phyloP scores from a whole-genome alignment of 306 rosid species.

The Styphnolobium japonicum region DNA sequence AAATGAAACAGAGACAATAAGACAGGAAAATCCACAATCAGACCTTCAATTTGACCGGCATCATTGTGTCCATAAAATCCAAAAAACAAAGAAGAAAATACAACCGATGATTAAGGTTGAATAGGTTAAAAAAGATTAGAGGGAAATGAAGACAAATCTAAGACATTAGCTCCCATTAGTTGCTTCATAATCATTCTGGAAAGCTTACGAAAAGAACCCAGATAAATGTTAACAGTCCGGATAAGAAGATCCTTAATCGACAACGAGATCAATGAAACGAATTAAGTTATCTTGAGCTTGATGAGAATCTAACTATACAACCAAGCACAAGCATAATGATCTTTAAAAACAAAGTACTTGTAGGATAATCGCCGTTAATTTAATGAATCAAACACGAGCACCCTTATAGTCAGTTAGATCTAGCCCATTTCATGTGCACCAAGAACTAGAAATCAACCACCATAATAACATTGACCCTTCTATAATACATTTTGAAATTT shows the following conservation, averaged over 20 bases:
- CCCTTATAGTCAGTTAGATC: slow-evolving; percentile 6
- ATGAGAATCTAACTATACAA: not conserved
- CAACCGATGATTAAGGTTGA: not conserved
- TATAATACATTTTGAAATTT: too few relatives aligned
- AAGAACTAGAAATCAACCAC: too few relatives aligned
- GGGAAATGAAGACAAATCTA: not conserved
- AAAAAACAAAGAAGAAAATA: too few relatives aligned
- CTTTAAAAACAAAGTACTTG: not conserved
- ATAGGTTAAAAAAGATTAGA: not conserved
- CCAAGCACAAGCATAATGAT: not conserved
- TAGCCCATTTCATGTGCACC: not conserved
- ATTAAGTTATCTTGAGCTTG: not conserved
- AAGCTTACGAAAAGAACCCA: not conserved
- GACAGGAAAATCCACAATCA: too few relatives aligned
- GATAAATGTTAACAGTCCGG: not conserved
- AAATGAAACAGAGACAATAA: too few relatives aligned
- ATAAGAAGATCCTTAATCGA: slow-evolving; percentile 6
- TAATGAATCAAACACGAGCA: not conserved
- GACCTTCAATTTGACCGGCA: too few relatives aligned
- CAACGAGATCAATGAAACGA: not conserved
- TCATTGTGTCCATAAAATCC: too few relatives aligned
- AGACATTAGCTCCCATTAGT: not conserved
- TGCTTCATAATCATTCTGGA: not conserved
- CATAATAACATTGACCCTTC: too few relatives aligned
- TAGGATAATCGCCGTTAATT: not conserved